Percentiles rank a stretch among this genome's conserved stretches.
Evolutionary conservation across 2,329 filamentous ascomycete species (phyloP).

Genomic region (Aspergillus fumigatiaffinis): DNA sequence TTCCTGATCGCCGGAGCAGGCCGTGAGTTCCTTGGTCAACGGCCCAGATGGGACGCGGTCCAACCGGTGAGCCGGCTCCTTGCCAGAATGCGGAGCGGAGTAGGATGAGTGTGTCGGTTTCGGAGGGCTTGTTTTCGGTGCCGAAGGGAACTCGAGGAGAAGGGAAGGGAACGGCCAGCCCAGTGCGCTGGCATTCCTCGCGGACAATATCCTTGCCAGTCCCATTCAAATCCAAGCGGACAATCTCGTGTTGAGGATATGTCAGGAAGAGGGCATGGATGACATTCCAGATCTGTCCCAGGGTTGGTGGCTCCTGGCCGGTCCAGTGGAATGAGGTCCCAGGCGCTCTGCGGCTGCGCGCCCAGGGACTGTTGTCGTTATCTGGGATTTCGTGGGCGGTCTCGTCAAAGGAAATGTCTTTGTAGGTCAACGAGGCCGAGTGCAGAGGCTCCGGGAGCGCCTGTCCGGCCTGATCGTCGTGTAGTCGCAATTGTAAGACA

Average conservation of each 20-base stretch:
- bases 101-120: conserved; percentile 40
- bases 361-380: conserved; percentile 40
- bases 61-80: conserved; percentile 64
- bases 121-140: conserved; percentile 15
- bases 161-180: conserved; percentile 23
- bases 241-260: conserved; percentile 28
- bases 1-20: conserved; percentile 19
- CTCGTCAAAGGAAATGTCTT: conserved; percentile 27
- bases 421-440: conserved; percentile 35
- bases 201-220: conserved; percentile 36
- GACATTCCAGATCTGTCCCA: conserved; percentile 39
- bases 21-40: conserved; percentile 41
- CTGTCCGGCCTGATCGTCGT: conserved; percentile 29
- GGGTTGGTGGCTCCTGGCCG: conserved; percentile 22
- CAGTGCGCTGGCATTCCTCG: conserved; percentile 38
- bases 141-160: conserved; percentile 17
- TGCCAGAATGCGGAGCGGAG: conserved; percentile 63
- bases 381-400: conserved; percentile 24
- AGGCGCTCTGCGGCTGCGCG: conserved; percentile 28
- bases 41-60: conserved; percentile 60
- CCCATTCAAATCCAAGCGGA: conserved; percentile 33
- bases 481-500: conserved; percentile 30
- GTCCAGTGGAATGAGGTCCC: conserved; percentile 33
- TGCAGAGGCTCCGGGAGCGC: conserved; percentile 38
- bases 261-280: conserved; percentile 35